phyloP scores from a whole-genome alignment of 2,329 filamentous ascomycete genomes.

The Amesomyces nigricolor region DNA sequence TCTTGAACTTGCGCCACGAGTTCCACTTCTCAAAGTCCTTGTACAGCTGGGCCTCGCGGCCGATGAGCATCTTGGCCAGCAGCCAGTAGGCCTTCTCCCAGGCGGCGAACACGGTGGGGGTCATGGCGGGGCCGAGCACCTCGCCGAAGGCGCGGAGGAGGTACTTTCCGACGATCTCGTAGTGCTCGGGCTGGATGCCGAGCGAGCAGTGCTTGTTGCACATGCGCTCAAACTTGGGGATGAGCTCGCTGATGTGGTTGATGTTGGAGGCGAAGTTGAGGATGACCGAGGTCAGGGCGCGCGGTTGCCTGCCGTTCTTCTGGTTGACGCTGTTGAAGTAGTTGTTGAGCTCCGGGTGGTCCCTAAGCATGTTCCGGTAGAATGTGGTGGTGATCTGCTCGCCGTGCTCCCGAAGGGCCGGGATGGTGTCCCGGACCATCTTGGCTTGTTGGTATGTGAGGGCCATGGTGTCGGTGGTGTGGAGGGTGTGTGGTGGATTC shows the following conservation, averaged over 20 bases:
- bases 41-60: slow-evolving; percentile 59
- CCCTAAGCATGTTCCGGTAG: slow-evolving; percentile 62
- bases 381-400: slow-evolving; percentile 64
- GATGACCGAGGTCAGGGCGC: slow-evolving; percentile 58
- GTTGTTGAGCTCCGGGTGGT: slow-evolving; percentile 61
- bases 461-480: slow-evolving; percentile 24
- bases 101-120: slow-evolving; percentile 56
- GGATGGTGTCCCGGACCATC: slow-evolving; percentile 65
- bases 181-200: slow-evolving; percentile 62
- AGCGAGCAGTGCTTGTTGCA: slow-evolving; percentile 71
- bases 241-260: slow-evolving; percentile 52
- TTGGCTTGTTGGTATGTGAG: slow-evolving; percentile 52
- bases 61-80: slow-evolving; percentile 67
- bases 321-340: slow-evolving; percentile 67
- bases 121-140: slow-evolving; percentile 62
- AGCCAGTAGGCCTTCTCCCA: slow-evolving; percentile 70
- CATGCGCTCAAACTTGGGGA: slow-evolving; percentile 49
- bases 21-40: slow-evolving; percentile 56
- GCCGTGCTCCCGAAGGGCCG: slow-evolving; percentile 62
- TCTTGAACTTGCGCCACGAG: slow-evolving; percentile 61
- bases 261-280: slow-evolving; percentile 68
- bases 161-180: slow-evolving; percentile 63
- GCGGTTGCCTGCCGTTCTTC: slow-evolving; percentile 54
- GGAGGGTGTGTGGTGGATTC: not conserved
- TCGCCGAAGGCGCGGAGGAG: slow-evolving; percentile 61